These are phyloP conservation scores for Solanum bukasovii DNA, from an alignment of 257 asterid species.

Conservation along the genomic window DNA sequence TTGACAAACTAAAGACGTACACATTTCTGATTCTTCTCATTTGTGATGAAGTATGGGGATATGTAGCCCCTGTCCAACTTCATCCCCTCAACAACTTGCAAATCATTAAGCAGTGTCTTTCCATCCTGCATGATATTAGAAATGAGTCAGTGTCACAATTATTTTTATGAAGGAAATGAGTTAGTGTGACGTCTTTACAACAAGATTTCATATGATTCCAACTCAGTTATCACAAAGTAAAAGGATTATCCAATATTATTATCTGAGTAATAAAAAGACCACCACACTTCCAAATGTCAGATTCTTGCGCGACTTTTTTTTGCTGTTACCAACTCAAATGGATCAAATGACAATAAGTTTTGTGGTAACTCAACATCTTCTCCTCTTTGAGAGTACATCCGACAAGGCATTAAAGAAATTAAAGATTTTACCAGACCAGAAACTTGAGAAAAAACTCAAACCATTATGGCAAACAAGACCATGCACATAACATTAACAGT, in stretches of 20 bases:
- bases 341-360: neutral
- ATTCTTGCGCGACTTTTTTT: neutral
- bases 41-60: constrained; percentile 49
- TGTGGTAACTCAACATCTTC: neutral
- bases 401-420: neutral
- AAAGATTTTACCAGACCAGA: neutral
- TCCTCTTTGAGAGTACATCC: neutral
- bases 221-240: neutral
- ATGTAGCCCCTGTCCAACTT: constrained; percentile 52
- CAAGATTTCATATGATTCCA: neutral
- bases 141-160: neutral
- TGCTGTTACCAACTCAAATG: neutral
- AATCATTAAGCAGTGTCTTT: constrained; percentile 37
- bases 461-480: neutral
- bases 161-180: neutral
- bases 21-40: constrained; percentile 45
- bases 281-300: neutral
- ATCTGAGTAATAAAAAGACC: neutral
- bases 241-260: neutral
- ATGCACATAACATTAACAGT: neutral
- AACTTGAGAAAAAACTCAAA: neutral
- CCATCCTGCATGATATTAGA: constrained; percentile 27
- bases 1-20: constrained; percentile 10
- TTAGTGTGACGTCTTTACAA: neutral
- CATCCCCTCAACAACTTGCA: constrained; percentile 64